phyloP scores from a whole-genome alignment of 2,329 filamentous ascomycete species.

The Passalora sequoiae region DNA sequence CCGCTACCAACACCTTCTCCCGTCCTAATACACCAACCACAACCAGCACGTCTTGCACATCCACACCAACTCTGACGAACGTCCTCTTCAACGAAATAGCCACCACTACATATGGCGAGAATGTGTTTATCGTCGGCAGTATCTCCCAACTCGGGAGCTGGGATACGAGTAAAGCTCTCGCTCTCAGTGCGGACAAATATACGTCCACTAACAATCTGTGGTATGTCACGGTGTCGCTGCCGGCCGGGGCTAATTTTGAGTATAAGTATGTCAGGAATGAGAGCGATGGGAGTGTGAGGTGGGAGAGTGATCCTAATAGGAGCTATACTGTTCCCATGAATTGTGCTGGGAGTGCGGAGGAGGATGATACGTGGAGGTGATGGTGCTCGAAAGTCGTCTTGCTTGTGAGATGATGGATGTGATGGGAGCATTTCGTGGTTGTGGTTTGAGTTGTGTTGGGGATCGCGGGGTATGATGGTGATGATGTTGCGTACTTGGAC shows the following conservation, averaged over 20 bases:
- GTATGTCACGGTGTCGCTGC: constrained; percentile 49
- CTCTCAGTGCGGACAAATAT: constrained; percentile 56
- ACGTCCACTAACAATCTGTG: constrained; percentile 56
- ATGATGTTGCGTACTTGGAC: too few species aligned
- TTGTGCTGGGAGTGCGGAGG: constrained; percentile 18
- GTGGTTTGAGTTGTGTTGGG: too few species aligned
- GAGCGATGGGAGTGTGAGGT: constrained; percentile 50
- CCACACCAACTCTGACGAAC: constrained; percentile 31
- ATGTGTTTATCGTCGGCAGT: constrained; percentile 61
- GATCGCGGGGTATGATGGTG: too few species aligned
- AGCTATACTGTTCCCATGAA: constrained; percentile 17
- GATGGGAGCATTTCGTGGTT: too few species aligned
- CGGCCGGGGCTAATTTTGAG: constrained; percentile 49
- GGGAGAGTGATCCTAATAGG: constrained; percentile 47
- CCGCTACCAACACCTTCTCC: constrained; percentile 27
- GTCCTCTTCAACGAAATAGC: constrained; percentile 37
- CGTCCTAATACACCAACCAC: constrained; percentile 20
- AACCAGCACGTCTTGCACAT: constrained; percentile 17
- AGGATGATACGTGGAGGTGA: constrained; percentile 26
- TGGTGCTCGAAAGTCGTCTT: background rate
- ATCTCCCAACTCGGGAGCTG: constrained; percentile 56
- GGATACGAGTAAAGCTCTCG: constrained; percentile 49
- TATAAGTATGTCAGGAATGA: constrained; percentile 60
- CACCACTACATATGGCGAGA: constrained; percentile 56
- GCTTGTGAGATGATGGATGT: too few species aligned